phyloP scores from a whole-genome alignment of 805 yeast species.

The Ogataea pignaliae region DNA sequence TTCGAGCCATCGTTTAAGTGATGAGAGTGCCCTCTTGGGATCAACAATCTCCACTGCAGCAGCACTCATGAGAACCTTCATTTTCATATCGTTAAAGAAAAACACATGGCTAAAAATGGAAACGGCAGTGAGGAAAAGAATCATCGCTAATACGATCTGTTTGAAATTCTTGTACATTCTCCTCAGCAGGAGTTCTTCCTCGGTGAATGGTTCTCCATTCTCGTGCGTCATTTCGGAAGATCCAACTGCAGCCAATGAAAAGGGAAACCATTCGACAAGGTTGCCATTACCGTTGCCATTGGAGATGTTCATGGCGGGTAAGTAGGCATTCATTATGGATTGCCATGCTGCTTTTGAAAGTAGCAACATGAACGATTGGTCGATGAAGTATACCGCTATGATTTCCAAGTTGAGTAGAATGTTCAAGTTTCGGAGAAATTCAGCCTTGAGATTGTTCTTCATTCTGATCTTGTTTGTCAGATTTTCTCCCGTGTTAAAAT shows the following conservation, averaged over 20 bases:
- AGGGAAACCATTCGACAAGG: neutral
- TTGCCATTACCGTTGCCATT: constrained; percentile 8
- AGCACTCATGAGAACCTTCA: neutral
- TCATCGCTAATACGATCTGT: neutral
- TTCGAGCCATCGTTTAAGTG: too few species aligned
- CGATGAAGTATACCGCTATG: constrained; percentile 19
- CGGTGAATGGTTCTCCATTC: neutral
- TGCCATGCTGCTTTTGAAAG: constrained; percentile 17
- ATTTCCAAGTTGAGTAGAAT: constrained; percentile 15
- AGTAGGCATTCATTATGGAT: constrained; percentile 1
- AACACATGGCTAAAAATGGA: neutral
- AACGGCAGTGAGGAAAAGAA: neutral
- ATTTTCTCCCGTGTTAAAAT: too few species aligned
- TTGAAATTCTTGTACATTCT: neutral
- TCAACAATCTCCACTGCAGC: too few species aligned
- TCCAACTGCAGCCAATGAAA: neutral
- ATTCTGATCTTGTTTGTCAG: constrained; percentile 11
- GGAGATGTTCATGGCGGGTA: constrained; percentile 2
- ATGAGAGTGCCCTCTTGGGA: too few species aligned
- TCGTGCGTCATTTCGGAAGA: neutral
- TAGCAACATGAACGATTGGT: constrained; percentile 23
- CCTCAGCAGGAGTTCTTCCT: neutral
- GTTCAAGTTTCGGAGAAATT: constrained; percentile 9
- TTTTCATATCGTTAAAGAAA: neutral
- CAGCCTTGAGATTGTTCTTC: constrained; percentile 12